Base-by-base conservation (phyloP, 441 rosid species). In the Arabidopsis lyrata region DNA sequence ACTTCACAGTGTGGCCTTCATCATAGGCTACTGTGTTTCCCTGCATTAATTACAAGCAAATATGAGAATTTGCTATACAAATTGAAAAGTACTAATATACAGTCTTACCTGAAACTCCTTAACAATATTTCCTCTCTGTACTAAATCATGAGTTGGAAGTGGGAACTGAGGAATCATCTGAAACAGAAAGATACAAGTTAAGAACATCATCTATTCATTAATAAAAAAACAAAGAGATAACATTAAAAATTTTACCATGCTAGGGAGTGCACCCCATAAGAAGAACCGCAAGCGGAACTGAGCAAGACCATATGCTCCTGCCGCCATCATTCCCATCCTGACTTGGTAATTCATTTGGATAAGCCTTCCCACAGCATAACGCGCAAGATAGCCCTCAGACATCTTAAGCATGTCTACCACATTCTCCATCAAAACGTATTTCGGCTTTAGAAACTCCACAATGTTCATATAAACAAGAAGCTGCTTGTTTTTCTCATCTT, bases 301-400 rank as follows among this genome's bases (percentile, higher is more conserved):
- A 24, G 97, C 91, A 73, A 93, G 93, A 2, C 98, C 97, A 73
- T 93, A 93, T 27, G 94, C 86, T 11, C 97, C 97, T 6, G 96
- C 97, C 7, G 90, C 94, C 91, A 91, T 81, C 88, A 93, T 82
- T 13, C 98, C 98, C 75, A 91, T 49, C 15, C 92, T 84, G 0
- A 86, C 74, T 78, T 93, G 97, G 63, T 87, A 93, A 53, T 87
- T 88, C 89, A 91, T 85, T 29, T 81, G 72, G 12, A 90, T 62
- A 32, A 93, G 86, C 12, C 91, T 73, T 27, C 84, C 88, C 48
- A 93, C 63, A 13, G 92, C 97, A 83, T 90, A 88, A 15, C 93
- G 78, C 12, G 96, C 96, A 64, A 87, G 80, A 69, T 73, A 80
- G 11, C 96, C 94, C 58, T 72, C 68, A 1, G 82, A 74, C 70